Evolutionary conservation across 2,329 filamentous ascomycete genomes (phyloP).

Genomic region (Nemania abortiva): DNA sequence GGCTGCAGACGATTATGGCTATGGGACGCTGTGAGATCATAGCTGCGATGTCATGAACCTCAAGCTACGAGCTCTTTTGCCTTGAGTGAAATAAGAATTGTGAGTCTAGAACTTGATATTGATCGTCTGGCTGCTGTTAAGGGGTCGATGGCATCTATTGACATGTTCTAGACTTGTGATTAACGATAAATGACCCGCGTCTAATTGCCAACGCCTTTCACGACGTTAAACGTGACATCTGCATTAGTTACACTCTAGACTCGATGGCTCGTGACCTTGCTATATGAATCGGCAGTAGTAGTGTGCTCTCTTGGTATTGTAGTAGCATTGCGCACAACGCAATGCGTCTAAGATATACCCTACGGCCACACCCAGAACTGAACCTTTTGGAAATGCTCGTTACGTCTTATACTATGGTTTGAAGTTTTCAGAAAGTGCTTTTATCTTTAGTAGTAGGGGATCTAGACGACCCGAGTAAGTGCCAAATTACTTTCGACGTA

Average conservation of each 20-base stretch:
- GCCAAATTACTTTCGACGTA: too few relatives aligned
- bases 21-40: not conserved
- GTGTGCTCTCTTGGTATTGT: not conserved
- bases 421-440: not conserved
- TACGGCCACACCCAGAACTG: not conserved
- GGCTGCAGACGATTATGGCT: not conserved
- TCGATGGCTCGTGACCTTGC: not conserved
- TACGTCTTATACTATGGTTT: conserved; percentile 64
- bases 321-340: not conserved
- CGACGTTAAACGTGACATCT: not conserved
- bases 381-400: not conserved
- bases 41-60: not conserved
- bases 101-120: not conserved
- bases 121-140: not conserved
- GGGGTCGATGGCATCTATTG: not conserved
- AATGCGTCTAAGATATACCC: conserved; percentile 3
- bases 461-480: too few relatives aligned
- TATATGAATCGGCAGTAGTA: not conserved
- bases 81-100: not conserved
- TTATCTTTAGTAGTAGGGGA: not conserved
- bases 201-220: not conserved
- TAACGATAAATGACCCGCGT: not conserved
- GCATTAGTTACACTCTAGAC: not conserved
- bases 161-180: not conserved
- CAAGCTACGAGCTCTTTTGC: not conserved